Conservation (phyloP, 2,329 filamentous ascomycete species). For the Neurospora crassa region DNA sequence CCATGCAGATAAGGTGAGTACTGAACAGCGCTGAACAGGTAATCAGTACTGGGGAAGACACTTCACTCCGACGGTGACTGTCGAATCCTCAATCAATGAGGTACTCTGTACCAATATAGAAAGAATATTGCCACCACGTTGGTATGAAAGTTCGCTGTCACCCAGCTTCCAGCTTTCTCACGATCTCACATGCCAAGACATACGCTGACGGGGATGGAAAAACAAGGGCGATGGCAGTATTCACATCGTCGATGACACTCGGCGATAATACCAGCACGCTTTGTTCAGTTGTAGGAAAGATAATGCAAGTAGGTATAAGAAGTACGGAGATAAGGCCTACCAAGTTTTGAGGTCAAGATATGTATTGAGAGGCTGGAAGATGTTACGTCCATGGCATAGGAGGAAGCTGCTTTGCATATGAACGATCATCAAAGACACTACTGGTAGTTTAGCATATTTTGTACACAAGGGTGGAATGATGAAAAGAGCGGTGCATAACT, state of each 20-base stretch:
- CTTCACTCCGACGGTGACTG: neutral
- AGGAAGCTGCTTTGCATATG: neutral
- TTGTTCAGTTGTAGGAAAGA: neutral
- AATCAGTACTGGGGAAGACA: neutral
- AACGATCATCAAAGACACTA: neutral
- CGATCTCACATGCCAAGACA: neutral
- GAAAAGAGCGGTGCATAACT: neutral
- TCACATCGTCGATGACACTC: neutral
- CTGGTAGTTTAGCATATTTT: neutral
- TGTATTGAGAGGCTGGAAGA: rapidly evolving
- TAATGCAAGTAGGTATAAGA: neutral
- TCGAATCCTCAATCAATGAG: neutral
- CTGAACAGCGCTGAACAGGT: neutral
- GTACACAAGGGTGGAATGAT: neutral
- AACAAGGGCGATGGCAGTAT: neutral
- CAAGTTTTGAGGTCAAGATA: neutral
- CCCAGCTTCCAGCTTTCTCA: neutral
- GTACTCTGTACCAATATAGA: neutral
- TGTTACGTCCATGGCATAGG: neutral
- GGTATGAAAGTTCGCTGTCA: neutral
- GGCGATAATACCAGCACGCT: neutral
- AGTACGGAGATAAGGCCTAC: neutral
- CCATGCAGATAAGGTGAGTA: neutral
- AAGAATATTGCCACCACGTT: neutral
- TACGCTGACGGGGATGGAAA: neutral